Percentiles rank a stretch among this genome's conserved stretches.
These are phyloP conservation scores for Cubamyces lactineus DNA, from an alignment of 768 basidiomycete species.

Conservation along the genomic window DNA sequence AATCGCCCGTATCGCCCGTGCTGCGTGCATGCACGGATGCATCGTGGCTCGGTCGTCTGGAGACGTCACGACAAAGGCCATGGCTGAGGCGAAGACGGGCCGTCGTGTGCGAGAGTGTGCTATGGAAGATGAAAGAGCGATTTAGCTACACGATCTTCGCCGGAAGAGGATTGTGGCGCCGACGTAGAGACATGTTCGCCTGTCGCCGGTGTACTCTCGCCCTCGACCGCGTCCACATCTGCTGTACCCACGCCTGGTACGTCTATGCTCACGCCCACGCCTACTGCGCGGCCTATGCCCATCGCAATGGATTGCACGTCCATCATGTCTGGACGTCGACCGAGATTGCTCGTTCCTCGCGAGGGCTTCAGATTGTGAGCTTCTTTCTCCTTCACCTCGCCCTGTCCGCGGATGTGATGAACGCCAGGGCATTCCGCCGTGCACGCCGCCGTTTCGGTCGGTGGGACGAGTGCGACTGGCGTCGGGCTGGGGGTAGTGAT, in stretches of 20 bases:
- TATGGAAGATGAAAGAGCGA: neutral
- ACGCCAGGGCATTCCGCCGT: neutral
- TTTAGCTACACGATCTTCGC: constrained; percentile 7
- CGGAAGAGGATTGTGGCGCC: constrained; percentile 24
- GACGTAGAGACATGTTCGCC: neutral
- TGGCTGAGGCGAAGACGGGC: neutral
- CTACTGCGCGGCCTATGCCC: neutral
- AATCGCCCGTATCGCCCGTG: too few relatives aligned
- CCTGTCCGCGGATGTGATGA: neutral
- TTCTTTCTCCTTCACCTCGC: neutral
- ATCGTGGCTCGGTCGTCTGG: neutral
- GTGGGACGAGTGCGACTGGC: neutral
- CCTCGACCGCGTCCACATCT: neutral
- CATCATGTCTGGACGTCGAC: neutral
- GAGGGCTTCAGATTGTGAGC: neutral
- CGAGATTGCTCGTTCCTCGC: neutral
- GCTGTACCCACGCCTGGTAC: too few relatives aligned
- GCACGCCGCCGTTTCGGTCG: too few relatives aligned
- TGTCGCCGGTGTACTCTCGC: neutral
- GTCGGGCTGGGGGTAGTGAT: neutral
- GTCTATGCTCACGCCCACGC: neutral
- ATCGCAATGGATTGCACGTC: neutral
- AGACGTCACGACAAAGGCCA: neutral
- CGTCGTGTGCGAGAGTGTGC: neutral
- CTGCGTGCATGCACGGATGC: too few relatives aligned